Evolutionary conservation across 805 yeast species (phyloP), one percentile per base, ranked within the genome.

Genomic region (Spathaspora passalidarum): DNA sequence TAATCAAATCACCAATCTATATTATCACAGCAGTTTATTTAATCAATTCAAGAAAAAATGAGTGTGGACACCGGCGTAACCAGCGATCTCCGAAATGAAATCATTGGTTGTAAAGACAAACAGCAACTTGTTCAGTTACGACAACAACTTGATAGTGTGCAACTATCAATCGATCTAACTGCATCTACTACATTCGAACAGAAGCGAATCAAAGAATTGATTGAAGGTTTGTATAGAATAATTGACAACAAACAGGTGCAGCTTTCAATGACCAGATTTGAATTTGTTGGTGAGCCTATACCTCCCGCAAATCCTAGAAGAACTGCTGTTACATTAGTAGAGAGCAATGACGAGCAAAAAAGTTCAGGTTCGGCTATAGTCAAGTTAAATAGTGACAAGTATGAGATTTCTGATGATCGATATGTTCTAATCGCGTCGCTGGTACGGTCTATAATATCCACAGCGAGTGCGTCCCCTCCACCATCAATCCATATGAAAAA

Each of bases 261-360:
- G 7, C 34, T 55, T 7, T 53, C 47, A 20, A 26, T 46, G 9
- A 40, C 44, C 11, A 42, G 47, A 38, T 69, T 69, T 44, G 42
- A 43, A 22, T 69, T 69, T 40, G 34, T 17, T 11, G 73, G 73
- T 2, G 57, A 46, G 0, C 75, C 75, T 1, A 46, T 56, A 10
- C 53, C 55, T 4, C 45, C 49, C n/a, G 26, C 20, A 20, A 35
- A 25, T 13, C 29, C 23, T 35, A 29, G 9, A 13, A n/a, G 16
- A 29, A 11, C 21, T 8, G 7, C 3, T 32, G n/a, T n/a, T n/a
- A n/a, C n/a, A n/a, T n/a, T 11, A n/a, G 17, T n/a, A 38, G 5
- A 46, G 14, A 26, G 14, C 29, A 25, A 25, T 11, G n/a, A n/a
- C 7, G 36, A 13, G 8, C n/a, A 39, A 34, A 25, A 26, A 18